These are phyloP conservation scores for Penicillium freii DNA, from an alignment of 2,329 filamentous ascomycete genomes.

Conservation along the genomic window DNA sequence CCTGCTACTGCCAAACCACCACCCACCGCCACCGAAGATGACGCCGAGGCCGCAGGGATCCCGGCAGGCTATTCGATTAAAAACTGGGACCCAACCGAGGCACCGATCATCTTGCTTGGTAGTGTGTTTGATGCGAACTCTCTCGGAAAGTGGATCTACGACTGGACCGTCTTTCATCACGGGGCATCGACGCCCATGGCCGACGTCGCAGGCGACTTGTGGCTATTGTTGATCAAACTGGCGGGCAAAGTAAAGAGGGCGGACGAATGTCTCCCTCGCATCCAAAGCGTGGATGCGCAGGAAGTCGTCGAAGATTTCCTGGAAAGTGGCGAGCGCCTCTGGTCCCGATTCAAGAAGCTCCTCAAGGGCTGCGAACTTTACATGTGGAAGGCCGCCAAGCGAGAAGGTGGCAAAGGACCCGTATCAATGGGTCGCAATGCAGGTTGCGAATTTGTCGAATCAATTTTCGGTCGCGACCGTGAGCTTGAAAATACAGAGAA, in stretches of 20 bases:
- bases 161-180: slow-evolving; percentile 94
- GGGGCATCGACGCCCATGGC: slow-evolving; percentile 78
- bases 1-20: slow-evolving; percentile 38
- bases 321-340: slow-evolving; percentile 80
- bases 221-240: slow-evolving; percentile 90
- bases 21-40: slow-evolving; percentile 62
- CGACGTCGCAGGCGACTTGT: slow-evolving; percentile 90
- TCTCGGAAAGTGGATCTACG: slow-evolving; percentile 98
- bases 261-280: slow-evolving; percentile 70
- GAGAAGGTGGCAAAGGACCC: slow-evolving; percentile 60
- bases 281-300: slow-evolving; percentile 69
- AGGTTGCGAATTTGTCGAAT: slow-evolving; percentile 92
- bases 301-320: slow-evolving; percentile 90
- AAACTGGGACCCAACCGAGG: slow-evolving; percentile 95
- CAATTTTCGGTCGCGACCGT: slow-evolving; percentile 87
- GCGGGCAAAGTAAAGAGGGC: slow-evolving; percentile 91
- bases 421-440: slow-evolving; percentile 84
- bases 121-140: slow-evolving; percentile 98
- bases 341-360: slow-evolving; percentile 77
- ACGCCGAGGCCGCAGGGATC: slow-evolving; percentile 65
- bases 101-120: slow-evolving; percentile 88
- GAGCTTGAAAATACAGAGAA: slow-evolving; percentile 88
- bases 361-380: slow-evolving; percentile 89
- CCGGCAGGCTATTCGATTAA: slow-evolving; percentile 90
- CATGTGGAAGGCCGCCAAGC: slow-evolving; percentile 88